phyloP scores from a whole-genome alignment of 73 alveolate species.

The Chromera velia region DNA sequence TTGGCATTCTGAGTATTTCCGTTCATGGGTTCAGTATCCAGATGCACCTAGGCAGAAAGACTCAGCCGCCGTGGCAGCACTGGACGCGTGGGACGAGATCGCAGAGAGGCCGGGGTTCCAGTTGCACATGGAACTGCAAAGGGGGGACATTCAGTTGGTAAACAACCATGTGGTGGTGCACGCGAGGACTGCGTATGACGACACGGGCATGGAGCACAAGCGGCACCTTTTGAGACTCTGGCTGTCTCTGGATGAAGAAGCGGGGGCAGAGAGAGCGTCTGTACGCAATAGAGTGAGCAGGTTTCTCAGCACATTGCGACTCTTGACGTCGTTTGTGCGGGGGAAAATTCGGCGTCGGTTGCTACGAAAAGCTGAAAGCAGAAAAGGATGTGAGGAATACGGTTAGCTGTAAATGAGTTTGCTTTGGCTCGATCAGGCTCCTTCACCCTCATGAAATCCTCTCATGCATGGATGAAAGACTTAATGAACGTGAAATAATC shows the following conservation, averaged over 20 bases:
- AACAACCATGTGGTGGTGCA: neutral
- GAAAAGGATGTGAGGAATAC: too few relatives aligned
- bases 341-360: too few relatives aligned
- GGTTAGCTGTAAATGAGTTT: too few relatives aligned
- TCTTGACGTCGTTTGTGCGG: too few relatives aligned
- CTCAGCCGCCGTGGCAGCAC: neutral
- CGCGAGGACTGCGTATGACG: neutral
- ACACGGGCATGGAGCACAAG: neutral
- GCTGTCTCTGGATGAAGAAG: neutral
- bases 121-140: neutral
- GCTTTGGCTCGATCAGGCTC: too few relatives aligned
- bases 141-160: neutral
- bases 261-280: neutral
- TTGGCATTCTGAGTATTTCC: neutral
- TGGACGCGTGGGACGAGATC: neutral
- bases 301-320: too few relatives aligned
- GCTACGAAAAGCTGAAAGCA: too few relatives aligned
- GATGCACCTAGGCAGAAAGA: neutral
- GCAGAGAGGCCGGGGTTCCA: neutral
- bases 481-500: too few relatives aligned
- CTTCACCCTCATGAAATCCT: too few relatives aligned
- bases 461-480: too few relatives aligned
- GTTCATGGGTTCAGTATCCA: neutral
- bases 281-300: neutral
- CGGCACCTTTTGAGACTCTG: neutral